Conservation (phyloP, 2,329 filamentous ascomycete genomes). For the Davidsoniella virescens region DNA sequence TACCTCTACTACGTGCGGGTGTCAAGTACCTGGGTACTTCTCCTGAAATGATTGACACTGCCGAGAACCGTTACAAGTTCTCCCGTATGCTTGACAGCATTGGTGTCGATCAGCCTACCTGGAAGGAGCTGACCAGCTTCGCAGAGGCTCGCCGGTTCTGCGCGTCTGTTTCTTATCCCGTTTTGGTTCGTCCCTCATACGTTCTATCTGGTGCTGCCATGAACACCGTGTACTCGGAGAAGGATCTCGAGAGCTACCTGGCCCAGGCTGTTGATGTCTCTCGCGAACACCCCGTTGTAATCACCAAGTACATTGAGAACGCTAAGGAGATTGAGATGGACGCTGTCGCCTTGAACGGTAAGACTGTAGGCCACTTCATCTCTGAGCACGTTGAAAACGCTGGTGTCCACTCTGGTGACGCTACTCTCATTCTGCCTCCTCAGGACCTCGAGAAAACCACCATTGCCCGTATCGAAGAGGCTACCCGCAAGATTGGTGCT, state of each 20-base stretch:
- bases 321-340: conserved; percentile 99
- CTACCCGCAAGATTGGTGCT: conserved; percentile 84
- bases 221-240: conserved; percentile 97
- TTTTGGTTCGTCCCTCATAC: conserved; percentile 89
- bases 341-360: conserved; percentile 79
- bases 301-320: conserved; percentile 98
- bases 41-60: conserved; percentile 95
- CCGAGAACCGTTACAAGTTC: conserved; percentile 97
- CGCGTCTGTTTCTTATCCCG: conserved; percentile 75
- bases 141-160: conserved; percentile 82
- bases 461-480: conserved; percentile 80
- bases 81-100: conserved; percentile 94
- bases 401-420: conserved; percentile 95
- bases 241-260: conserved; percentile 77
- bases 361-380: conserved; percentile 87
- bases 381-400: conserved; percentile 98
- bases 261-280: conserved; percentile 87
- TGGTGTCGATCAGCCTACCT: conserved; percentile 85
- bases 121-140: conserved; percentile 95
- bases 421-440: conserved; percentile 84
- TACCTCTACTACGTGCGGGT: conserved; percentile 73
- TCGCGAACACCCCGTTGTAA: conserved; percentile 88
- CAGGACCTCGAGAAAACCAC: conserved; percentile 85
- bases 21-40: conserved; percentile 91
- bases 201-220: conserved; percentile 94